Base-by-base conservation (phyloP, 257 asterid species). In the Jacaranda copaia region DNA sequence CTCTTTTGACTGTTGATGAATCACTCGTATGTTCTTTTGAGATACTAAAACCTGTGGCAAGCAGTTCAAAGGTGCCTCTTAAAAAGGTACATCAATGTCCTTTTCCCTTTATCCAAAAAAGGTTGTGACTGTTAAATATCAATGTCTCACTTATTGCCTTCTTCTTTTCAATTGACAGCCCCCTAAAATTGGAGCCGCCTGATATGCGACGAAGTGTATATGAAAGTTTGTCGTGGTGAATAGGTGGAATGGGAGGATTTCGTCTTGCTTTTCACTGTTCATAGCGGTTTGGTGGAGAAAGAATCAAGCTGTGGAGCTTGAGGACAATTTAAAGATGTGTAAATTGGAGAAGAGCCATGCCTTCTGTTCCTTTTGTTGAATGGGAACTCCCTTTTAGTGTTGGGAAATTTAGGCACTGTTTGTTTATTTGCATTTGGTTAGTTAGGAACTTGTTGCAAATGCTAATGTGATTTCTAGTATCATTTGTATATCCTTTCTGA, bases 1-100 rank as follows among this genome's bases (percentile, higher is more conserved):
- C 94, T 65, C 83, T 91, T 43, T 78, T 91, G 77, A 91, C 91
- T 71, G 94, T 91, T 10, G 97, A 88, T 25, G 93, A 91, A 84
- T 78, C 87, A 48, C 71, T 89, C 65, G 90, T 88, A 36, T 91
- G 93, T 61, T 91, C 93, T 8, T 91, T 91, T 55, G 90, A 89
- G 87, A 91, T 91, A 77, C 75, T 91, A 77, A 89, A 87, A 78
- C 93, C 93, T 32, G 62, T 38, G 5, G 66, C 77, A 11, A 62
- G 77, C 76, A 69, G 77, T 71, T 77, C 92, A 4, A 91, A 87
- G 83, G 49, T 81, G 71, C 85, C 86, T 46, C 85, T 91, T 68
- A 91, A 89, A 81, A 91, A 91, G 94, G 94, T 91, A 83, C 36
- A 46, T 18, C 46, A 3, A 9, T 9, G 18, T 1, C 8, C 46